Percentiles rank a stretch among this genome's conserved stretches.
phyloP scores from a whole-genome alignment of 1,284 basidiomycete species.

The Sporisorium iseilematis-ciliati region DNA sequence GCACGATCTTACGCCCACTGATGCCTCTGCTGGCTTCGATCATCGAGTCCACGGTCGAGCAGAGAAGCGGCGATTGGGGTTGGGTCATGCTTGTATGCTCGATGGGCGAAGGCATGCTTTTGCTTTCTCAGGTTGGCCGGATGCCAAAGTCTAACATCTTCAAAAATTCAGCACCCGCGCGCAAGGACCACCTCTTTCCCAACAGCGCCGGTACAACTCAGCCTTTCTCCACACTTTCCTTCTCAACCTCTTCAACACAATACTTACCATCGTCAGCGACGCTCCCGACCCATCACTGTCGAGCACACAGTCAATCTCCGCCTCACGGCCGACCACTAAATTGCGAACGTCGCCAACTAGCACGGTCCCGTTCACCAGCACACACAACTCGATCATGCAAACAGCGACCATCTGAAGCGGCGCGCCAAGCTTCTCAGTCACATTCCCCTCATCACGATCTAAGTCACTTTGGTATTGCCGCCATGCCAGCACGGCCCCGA shows the following conservation, averaged over 20 bases:
- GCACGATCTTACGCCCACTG: not conserved
- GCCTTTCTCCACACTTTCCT: not conserved
- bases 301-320: too few species aligned
- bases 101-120: not conserved
- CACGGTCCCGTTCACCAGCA: too few species aligned
- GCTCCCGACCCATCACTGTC: too few species aligned
- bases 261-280: not conserved
- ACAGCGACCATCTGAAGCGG: too few species aligned
- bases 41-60: not conserved
- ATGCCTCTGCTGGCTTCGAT: not conserved
- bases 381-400: too few species aligned
- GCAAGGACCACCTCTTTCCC: slow-evolving; percentile 16
- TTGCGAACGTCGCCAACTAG: too few species aligned
- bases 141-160: not conserved
- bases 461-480: too few species aligned
- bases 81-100: not conserved
- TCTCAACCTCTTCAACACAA: not conserved
- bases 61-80: not conserved
- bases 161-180: not conserved
- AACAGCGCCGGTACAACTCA: not conserved
- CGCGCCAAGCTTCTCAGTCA: too few species aligned
- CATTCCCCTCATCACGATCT: slow-evolving; percentile 33
- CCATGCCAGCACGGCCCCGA: slow-evolving; percentile 27
- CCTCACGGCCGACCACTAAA: too few species aligned
- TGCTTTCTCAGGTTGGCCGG: not conserved